Evolutionary conservation across 2,329 filamentous ascomycete species (phyloP).

Genomic region (Ustulina deusta): DNA sequence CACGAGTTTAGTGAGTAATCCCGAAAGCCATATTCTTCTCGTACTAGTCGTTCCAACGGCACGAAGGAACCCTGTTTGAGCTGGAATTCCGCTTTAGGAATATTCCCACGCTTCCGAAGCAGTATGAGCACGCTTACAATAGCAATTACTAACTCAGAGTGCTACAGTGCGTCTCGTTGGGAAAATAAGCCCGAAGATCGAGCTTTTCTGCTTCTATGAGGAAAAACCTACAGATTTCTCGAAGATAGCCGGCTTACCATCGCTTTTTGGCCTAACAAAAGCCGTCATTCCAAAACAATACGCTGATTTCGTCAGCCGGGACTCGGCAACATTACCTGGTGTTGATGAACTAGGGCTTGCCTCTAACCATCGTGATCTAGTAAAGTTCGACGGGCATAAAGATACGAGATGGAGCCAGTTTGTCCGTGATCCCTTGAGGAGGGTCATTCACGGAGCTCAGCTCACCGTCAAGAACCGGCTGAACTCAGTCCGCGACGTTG

Average conservation of each 20-base stretch:
- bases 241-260: conserved; percentile 52
- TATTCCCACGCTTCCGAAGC: no score
- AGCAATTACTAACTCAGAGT: neutral
- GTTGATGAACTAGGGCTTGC: conserved; percentile 53
- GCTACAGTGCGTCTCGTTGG: conserved; percentile 48
- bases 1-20: conserved; percentile 51
- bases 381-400: conserved; percentile 58
- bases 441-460: conserved; percentile 53
- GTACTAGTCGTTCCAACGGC: neutral
- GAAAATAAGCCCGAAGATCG: conserved; percentile 54
- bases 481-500: conserved; percentile 54
- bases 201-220: conserved; percentile 57
- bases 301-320: conserved; percentile 55
- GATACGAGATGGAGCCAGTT: conserved; percentile 53
- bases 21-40: neutral
- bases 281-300: conserved; percentile 50
- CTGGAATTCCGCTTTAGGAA: neutral
- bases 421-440: conserved; percentile 55
- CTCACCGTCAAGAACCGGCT: conserved; percentile 54
- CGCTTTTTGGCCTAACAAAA: conserved; percentile 47
- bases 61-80: neutral
- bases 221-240: conserved; percentile 55
- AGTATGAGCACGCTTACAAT: neutral
- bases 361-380: conserved; percentile 55
- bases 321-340: conserved; percentile 56